Conservation (phyloP, 176 grass and related monocot genomes). For the Thalia dealbata region DNA sequence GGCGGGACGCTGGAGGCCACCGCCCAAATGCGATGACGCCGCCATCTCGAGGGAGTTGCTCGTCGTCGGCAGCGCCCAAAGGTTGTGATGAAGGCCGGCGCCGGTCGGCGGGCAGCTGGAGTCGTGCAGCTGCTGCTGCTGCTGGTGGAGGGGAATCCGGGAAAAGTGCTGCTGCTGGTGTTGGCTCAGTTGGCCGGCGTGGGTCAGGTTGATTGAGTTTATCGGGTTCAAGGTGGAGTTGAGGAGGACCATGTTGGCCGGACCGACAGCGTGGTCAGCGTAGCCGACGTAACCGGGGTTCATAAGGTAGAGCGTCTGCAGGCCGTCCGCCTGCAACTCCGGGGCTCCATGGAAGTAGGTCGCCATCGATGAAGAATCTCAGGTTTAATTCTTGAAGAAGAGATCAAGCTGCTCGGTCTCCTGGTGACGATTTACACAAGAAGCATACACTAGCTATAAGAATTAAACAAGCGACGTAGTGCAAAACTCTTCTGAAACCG, state of each 20-base stretch:
- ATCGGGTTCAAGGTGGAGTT: slow-evolving; percentile 35
- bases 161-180: slow-evolving; percentile 53
- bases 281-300: slow-evolving; percentile 62
- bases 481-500: no score
- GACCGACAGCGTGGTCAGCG: slow-evolving; percentile 13
- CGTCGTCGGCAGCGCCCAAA: slow-evolving; percentile 30
- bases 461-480: no score
- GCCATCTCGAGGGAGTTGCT: slow-evolving; percentile 25
- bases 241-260: slow-evolving; percentile 82
- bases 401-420: not conserved
- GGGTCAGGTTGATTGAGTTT: slow-evolving; percentile 39
- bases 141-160: slow-evolving; percentile 60
- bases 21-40: not conserved
- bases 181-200: slow-evolving; percentile 17
- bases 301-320: slow-evolving; percentile 95
- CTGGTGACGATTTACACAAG: not conserved
- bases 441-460: no score
- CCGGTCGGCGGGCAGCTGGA: not conserved
- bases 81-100: slow-evolving; percentile 32
- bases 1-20: not conserved
- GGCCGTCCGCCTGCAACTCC: slow-evolving; percentile 73
- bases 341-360: slow-evolving; percentile 58
- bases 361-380: slow-evolving; percentile 35
- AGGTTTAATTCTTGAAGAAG: not conserved
- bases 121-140: not conserved